These are phyloP conservation scores for Gynostemma pentaphyllum DNA, from an alignment of 306 rosid species.

Conservation along the genomic window DNA sequence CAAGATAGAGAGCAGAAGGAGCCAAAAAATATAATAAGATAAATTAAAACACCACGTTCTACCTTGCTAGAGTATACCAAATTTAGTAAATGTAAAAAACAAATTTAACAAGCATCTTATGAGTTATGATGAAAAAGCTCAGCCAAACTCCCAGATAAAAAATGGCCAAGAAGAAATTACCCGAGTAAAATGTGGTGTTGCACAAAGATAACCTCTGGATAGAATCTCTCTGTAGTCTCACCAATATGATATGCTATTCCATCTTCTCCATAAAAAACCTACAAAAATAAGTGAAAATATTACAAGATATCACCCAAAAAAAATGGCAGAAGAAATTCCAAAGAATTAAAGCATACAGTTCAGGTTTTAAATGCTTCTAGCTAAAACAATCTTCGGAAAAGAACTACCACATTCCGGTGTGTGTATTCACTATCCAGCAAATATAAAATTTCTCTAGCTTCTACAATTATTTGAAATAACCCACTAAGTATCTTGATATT, in stretches of 20 bases:
- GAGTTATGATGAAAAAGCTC: neutral
- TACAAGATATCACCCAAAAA: neutral
- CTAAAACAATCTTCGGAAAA: no score
- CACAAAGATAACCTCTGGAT: constrained; percentile 84
- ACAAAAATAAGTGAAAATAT: neutral
- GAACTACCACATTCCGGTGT: no score
- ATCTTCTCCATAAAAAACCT: constrained; percentile 76
- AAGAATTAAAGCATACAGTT: no score
- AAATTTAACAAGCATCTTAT: neutral
- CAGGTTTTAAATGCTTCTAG: no score
- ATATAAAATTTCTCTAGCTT: no score
- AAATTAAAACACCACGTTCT: no score
- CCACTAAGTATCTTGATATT: neutral
- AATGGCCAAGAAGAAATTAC: constrained; percentile 24
- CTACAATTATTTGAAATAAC: no score
- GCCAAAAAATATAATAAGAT: no score
- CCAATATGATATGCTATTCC: constrained; percentile 95
- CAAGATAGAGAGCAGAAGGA: no score
- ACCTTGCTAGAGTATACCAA: no score
- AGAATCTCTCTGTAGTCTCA: constrained; percentile 86
- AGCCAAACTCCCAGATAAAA: neutral
- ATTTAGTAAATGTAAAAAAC: no score
- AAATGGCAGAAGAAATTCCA: neutral
- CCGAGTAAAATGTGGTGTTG: constrained; percentile 93
- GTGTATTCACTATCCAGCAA: no score